Conservation (phyloP, 2,329 filamentous ascomycete species). For the Fusarium temperatum region DNA sequence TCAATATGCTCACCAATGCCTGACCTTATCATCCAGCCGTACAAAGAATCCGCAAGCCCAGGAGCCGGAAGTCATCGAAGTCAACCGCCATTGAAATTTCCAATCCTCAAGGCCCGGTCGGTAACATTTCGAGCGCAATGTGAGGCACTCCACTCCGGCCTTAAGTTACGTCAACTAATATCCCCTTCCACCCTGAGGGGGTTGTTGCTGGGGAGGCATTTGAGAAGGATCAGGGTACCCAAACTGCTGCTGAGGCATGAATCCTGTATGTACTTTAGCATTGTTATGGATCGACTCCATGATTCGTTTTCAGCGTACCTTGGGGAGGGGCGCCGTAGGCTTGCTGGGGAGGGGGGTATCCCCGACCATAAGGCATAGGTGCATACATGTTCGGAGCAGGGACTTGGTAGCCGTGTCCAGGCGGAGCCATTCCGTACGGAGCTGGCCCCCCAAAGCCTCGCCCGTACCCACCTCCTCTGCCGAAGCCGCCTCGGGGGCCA, state of each 20-base stretch:
- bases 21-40: conserved; percentile 39
- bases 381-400: conserved; percentile 50
- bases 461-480: conserved; percentile 49
- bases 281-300: neutral
- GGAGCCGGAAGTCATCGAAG: conserved; percentile 37
- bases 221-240: conserved; percentile 58
- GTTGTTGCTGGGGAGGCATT: conserved; percentile 49
- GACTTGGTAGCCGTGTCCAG: conserved; percentile 50
- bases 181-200: conserved; percentile 53
- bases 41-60: conserved; percentile 41
- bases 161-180: conserved; percentile 48
- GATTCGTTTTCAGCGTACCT: conserved; percentile 45
- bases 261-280: conserved; percentile 45
- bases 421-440: conserved; percentile 49
- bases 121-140: neutral
- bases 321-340: conserved; percentile 52
- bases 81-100: conserved; percentile 26
- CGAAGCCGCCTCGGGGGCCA: conserved; percentile 62
- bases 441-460: conserved; percentile 55
- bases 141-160: conserved; percentile 3
- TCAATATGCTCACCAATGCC: conserved; percentile 42
- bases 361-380: conserved; percentile 50
- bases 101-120: conserved; percentile 2
- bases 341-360: conserved; percentile 48
- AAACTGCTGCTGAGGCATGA: conserved; percentile 50